These are phyloP conservation scores for Fraxinus platypoda DNA, from an alignment of 305 asterid genomes.

Conservation along the genomic window DNA sequence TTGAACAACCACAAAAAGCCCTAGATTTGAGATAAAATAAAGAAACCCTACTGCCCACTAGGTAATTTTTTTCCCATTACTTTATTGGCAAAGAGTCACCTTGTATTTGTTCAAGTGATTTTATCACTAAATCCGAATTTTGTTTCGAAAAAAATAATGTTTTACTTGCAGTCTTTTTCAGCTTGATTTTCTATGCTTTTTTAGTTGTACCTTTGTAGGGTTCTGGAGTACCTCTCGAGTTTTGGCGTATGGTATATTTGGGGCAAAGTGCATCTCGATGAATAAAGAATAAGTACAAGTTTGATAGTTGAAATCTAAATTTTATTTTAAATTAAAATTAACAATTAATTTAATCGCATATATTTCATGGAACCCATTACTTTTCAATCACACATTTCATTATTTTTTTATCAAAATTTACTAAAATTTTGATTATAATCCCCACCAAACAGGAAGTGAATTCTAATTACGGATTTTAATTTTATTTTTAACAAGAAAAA, in stretches of 20 bases:
- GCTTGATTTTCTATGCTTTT: conserved; percentile 19
- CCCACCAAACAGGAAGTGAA: neutral
- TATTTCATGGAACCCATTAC: too few relatives aligned
- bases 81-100: neutral
- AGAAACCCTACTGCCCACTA: conserved; percentile 46
- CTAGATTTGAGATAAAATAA: conserved; percentile 27
- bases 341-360: too few relatives aligned
- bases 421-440: neutral
- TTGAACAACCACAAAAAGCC: neutral
- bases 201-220: conserved; percentile 14
- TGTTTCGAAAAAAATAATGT: neutral
- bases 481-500: too few relatives aligned
- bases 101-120: neutral
- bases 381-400: too few relatives aligned
- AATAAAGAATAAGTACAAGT: neutral
- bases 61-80: conserved; percentile 20
- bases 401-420: too few relatives aligned
- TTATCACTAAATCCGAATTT: neutral
- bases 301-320: neutral
- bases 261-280: neutral
- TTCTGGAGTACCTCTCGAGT: conserved; percentile 25
- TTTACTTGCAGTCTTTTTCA: conserved; percentile 25
- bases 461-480: neutral
- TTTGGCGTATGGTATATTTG: neutral
- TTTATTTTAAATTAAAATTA: too few relatives aligned